Evolutionary conservation across 108 stramenopile genomes (phyloP).

Genomic region (Discostella pseudostelligera): DNA sequence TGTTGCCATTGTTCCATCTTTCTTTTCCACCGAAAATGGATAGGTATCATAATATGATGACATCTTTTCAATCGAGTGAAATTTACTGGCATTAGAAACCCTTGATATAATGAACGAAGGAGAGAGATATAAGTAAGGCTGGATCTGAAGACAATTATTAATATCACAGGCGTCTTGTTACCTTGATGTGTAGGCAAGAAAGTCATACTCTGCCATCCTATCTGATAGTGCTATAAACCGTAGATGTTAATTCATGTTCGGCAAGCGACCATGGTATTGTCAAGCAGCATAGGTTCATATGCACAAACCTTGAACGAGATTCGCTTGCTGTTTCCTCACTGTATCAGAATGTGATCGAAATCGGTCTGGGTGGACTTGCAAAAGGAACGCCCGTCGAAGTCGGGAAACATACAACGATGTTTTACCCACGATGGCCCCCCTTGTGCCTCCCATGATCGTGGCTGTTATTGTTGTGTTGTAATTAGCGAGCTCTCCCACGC

Average conservation of each 20-base stretch:
- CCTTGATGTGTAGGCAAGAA: slow-evolving; percentile 53
- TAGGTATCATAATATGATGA: slow-evolving; percentile 15
- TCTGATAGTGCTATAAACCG: slow-evolving; percentile 47
- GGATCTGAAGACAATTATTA: too few species aligned
- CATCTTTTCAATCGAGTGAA: background rate
- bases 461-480: too few species aligned
- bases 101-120: background rate
- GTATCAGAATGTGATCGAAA: slow-evolving; percentile 55
- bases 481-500: too few species aligned
- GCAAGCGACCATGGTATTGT: background rate
- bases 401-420: slow-evolving; percentile 64
- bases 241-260: background rate
- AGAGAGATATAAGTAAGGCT: background rate
- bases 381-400: slow-evolving; percentile 75
- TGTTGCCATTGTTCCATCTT: slow-evolving; percentile 63
- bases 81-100: background rate
- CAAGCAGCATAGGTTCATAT: slow-evolving; percentile 17
- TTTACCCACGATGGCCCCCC: background rate
- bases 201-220: slow-evolving; percentile 52
- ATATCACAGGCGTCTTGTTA: too few species aligned
- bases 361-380: slow-evolving; percentile 82
- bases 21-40: slow-evolving; percentile 61
- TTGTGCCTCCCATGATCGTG: slow-evolving; percentile 4
- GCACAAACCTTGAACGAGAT: slow-evolving; percentile 63
- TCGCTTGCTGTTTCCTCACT: slow-evolving; percentile 66